These are phyloP conservation scores for Lagenidium giganteum DNA, from an alignment of 352 stramenopile genomes.

Conservation along the genomic window DNA sequence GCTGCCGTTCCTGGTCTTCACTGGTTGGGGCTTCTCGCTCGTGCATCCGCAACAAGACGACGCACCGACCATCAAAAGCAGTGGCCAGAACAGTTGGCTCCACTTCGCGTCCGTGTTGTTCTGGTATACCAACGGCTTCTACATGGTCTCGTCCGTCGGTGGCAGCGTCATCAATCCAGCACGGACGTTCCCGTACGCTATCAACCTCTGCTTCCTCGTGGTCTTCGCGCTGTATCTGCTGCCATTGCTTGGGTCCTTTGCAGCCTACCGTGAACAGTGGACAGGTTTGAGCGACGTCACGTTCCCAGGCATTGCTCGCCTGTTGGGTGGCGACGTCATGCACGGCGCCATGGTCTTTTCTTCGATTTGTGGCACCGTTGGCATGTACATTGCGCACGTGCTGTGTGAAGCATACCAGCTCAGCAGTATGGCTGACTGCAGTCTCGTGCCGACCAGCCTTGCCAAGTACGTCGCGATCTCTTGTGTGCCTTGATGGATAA, in stretches of 20 bases:
- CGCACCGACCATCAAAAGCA: slow-evolving; percentile 58
- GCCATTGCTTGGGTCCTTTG: slow-evolving; percentile 61
- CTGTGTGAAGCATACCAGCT: slow-evolving; percentile 86
- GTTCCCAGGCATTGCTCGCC: slow-evolving; percentile 26
- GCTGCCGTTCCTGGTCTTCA: slow-evolving; percentile 30
- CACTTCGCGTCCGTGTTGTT: slow-evolving; percentile 26
- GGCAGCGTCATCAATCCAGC: slow-evolving; percentile 30
- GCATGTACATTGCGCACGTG: slow-evolving; percentile 85
- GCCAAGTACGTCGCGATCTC: no score
- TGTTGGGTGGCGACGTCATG: slow-evolving; percentile 29
- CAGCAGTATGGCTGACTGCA: slow-evolving; percentile 49
- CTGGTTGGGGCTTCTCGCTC: slow-evolving; percentile 29
- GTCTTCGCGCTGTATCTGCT: slow-evolving; percentile 47
- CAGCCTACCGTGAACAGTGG: slow-evolving; percentile 58
- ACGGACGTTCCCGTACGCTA: slow-evolving; percentile 31
- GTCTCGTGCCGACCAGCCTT: slow-evolving; percentile 69
- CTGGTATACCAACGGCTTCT: slow-evolving; percentile 51
- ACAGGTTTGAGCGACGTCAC: slow-evolving; percentile 72
- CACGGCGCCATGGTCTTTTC: slow-evolving; percentile 68
- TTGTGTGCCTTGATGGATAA: no score
- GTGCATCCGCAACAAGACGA: slow-evolving; percentile 20
- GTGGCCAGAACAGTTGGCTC: slow-evolving; percentile 42
- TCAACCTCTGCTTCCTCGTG: slow-evolving; percentile 28
- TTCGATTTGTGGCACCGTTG: slow-evolving; percentile 71
- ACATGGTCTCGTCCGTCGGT: slow-evolving; percentile 48